A percentile compares a stretch with the other conserved stretches of the same genome.
Evolutionary conservation across 192 early-diverging fungal genomes (phyloP).

Genomic region (Coemansia sp.): DNA sequence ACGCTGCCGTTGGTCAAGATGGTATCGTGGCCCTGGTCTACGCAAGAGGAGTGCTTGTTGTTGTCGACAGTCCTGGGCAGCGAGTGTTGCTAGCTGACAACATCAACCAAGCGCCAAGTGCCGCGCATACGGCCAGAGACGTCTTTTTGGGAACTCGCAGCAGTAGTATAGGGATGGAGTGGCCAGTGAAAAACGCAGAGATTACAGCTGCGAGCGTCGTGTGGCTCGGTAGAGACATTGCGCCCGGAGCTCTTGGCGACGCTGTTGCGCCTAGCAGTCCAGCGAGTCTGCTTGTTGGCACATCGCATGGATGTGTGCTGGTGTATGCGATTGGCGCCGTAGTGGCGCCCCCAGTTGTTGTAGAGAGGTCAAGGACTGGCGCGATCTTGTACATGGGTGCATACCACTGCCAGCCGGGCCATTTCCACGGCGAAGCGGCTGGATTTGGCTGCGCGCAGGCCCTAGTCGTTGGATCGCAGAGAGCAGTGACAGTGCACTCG

Average conservation of each 20-base stretch:
- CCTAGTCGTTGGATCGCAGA: conserved; percentile 14
- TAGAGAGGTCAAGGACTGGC: neutral
- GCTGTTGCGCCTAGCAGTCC: neutral
- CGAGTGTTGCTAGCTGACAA: conserved; percentile 36
- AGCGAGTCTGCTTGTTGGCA: conserved; percentile 19
- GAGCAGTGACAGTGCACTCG: conserved; percentile 5
- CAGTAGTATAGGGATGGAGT: neutral
- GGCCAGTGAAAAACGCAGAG: neutral
- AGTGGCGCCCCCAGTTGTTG: neutral
- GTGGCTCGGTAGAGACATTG: conserved; percentile 1
- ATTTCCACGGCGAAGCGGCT: neutral
- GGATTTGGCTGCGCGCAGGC: neutral
- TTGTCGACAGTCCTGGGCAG: conserved; percentile 37
- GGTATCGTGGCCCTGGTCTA: conserved; percentile 29
- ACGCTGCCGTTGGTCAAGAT: conserved; percentile 12
- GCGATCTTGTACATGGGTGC: neutral
- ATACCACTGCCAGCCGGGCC: neutral
- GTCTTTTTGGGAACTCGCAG: conserved; percentile 12
- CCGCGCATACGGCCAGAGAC: neutral
- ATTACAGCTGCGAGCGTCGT: conserved; percentile 1
- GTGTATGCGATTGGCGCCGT: conserved; percentile 9
- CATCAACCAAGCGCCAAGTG: conserved; percentile 25
- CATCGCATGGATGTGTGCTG: conserved; percentile 28
- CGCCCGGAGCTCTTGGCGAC: neutral
- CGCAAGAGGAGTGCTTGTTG: conserved; percentile 30